These are phyloP conservation scores for Fusarium miscanthi DNA, from an alignment of 2,329 filamentous ascomycete genomes.

Conservation along the genomic window DNA sequence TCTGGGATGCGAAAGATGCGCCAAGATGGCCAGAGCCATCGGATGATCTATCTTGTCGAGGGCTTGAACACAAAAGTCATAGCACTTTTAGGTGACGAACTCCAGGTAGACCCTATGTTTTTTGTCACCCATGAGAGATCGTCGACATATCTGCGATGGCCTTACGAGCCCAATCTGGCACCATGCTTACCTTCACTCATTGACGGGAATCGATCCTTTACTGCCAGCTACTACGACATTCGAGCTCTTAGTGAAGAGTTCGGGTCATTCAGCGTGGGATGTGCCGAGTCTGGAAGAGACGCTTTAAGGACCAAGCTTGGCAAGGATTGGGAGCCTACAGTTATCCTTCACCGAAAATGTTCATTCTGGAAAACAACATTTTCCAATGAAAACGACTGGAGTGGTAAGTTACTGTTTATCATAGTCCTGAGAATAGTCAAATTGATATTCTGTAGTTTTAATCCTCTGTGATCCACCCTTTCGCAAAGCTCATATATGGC, in stretches of 20 bases:
- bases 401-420: neutral
- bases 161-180: conserved; percentile 6
- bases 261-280: neutral
- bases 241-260: neutral
- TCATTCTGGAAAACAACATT: conserved; percentile 2
- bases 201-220: neutral
- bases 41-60: conserved; percentile 4
- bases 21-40: neutral
- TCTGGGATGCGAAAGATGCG: neutral
- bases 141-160: conserved; percentile 7
- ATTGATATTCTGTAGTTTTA: neutral
- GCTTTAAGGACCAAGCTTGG: neutral
- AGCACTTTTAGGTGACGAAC: neutral
- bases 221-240: neutral
- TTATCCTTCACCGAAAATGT: conserved; percentile 2
- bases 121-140: conserved; percentile 9
- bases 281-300: conserved; percentile 1
- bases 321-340: conserved; percentile 2
- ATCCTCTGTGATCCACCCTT: conserved; percentile 2
- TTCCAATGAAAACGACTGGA: neutral
- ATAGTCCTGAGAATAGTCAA: neutral
- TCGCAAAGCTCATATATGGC: neutral
- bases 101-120: conserved; percentile 4
- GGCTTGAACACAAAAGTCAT: neutral
- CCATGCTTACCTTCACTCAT: conserved; percentile 3